Percentiles rank a stretch among this genome's conserved stretches.
Evolutionary conservation across 805 yeast species (phyloP).

Genomic region (Starmerella lactis-condensi): DNA sequence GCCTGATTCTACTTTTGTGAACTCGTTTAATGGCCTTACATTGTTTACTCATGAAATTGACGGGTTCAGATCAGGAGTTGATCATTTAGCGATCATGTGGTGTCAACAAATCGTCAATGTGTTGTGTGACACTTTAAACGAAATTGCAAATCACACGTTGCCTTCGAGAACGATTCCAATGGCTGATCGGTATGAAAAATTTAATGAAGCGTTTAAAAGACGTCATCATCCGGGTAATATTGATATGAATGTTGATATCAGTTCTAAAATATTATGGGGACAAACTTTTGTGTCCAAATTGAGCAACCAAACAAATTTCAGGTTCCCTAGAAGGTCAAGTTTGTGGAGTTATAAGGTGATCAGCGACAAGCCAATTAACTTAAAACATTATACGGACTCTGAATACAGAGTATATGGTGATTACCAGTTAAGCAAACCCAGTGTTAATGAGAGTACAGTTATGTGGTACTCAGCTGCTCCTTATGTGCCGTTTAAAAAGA

Average conservation of each 20-base stretch:
- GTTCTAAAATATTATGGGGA: conserved; percentile 5
- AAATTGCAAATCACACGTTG: conserved; percentile 33
- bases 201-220: conserved; percentile 5
- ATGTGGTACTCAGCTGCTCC: conserved; percentile 19
- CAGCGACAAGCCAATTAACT: conserved; percentile 2
- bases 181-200: conserved; percentile 33
- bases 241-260: background rate
- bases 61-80: conserved; percentile 81
- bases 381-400: conserved; percentile 13
- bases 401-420: conserved; percentile 15
- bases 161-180: conserved; percentile 33
- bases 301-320: conserved; percentile 5
- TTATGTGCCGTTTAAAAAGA: conserved; percentile 12
- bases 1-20: conserved; percentile 69
- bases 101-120: conserved; percentile 66
- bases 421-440: background rate
- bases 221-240: background rate
- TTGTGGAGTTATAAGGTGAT: conserved; percentile 11
- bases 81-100: conserved; percentile 93
- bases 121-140: conserved; percentile 41
- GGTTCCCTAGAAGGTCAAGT: conserved; percentile 13
- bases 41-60: conserved; percentile 76
- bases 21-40: conserved; percentile 64
- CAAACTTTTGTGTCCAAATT: background rate
- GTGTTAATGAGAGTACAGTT: conserved; percentile 3